phyloP scores from a whole-genome alignment of 768 basidiomycete genomes.

The Kwoniella dejecticola region DNA sequence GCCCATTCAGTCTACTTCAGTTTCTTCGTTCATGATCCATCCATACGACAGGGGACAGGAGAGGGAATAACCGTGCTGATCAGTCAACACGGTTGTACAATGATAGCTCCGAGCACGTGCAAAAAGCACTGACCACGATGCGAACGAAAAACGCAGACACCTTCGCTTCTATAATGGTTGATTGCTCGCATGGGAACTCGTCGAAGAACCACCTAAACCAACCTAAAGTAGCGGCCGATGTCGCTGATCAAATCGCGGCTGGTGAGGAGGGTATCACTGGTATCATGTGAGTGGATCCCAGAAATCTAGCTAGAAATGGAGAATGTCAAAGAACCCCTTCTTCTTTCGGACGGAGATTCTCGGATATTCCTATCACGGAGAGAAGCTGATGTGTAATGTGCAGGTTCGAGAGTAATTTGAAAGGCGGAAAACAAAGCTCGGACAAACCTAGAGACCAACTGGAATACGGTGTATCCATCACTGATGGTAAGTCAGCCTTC shows the following conservation, averaged over 20 bases:
- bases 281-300: constrained; percentile 45
- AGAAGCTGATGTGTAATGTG: not conserved
- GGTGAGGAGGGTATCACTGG: constrained; percentile 43
- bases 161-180: constrained; percentile 70
- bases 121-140: constrained; percentile 45
- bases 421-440: constrained; percentile 55
- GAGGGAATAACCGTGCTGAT: too few species aligned
- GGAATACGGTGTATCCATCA: constrained; percentile 58
- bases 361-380: not conserved
- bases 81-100: not conserved
- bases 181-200: constrained; percentile 96
- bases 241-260: constrained; percentile 63
- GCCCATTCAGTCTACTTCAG: too few species aligned
- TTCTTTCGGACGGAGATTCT: too few species aligned
- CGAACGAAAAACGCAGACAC: constrained; percentile 39
- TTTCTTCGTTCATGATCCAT: too few species aligned
- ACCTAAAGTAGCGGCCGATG: constrained; percentile 81
- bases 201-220: constrained; percentile 88
- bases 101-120: constrained; percentile 49
- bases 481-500: constrained; percentile 47
- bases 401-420: constrained; percentile 91
- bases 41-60: too few species aligned
- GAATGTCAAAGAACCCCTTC: not conserved
- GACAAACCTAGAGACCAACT: constrained; percentile 45
- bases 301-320: too few species aligned